Evolutionary conservation across 2,329 filamentous ascomycete species (phyloP).

Genomic region (Fragosphaeria purpurea): DNA sequence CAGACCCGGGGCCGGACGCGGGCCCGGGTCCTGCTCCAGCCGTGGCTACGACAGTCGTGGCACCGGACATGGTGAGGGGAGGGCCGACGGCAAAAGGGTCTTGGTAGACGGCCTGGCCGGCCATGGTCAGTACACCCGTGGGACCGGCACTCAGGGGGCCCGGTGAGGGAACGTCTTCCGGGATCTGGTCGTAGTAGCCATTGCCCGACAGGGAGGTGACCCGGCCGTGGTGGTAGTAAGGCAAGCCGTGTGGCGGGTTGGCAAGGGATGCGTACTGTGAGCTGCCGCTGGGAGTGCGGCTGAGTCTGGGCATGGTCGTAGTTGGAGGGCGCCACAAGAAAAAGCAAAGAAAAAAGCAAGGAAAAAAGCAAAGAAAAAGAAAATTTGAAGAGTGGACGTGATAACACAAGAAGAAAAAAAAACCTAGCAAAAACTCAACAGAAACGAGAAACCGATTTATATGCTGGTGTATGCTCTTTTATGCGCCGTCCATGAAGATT

Average conservation of each 20-base stretch:
- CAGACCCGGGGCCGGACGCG: too few species aligned
- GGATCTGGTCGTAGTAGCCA: conserved; percentile 23
- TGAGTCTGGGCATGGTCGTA: conserved; percentile 20
- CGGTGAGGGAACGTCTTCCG: conserved; percentile 13
- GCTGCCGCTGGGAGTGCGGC: conserved; percentile 18
- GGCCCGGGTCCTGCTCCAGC: too few species aligned
- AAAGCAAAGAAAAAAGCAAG: neutral
- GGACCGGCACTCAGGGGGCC: neutral
- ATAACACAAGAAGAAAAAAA: neutral
- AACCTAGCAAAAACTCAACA: neutral
- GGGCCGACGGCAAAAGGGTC: conserved; percentile 24
- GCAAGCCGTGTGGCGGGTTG: conserved; percentile 18
- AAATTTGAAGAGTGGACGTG: too few species aligned
- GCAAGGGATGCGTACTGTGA: conserved; percentile 16
- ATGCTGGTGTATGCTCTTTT: too few species aligned
- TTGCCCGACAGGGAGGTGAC: conserved; percentile 11
- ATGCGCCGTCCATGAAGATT: too few species aligned
- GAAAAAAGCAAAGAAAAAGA: neutral
- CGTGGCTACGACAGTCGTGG: too few species aligned
- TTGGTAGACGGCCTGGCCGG: conserved; percentile 12
- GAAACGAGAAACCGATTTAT: neutral
- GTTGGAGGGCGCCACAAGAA: neutral
- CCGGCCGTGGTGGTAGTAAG: conserved; percentile 22
- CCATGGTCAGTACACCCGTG: neutral
- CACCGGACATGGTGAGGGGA: conserved; percentile 17